These are phyloP conservation scores for Scutellaria baicalensis DNA, from an alignment of 257 asterid species.

Conservation along the genomic window DNA sequence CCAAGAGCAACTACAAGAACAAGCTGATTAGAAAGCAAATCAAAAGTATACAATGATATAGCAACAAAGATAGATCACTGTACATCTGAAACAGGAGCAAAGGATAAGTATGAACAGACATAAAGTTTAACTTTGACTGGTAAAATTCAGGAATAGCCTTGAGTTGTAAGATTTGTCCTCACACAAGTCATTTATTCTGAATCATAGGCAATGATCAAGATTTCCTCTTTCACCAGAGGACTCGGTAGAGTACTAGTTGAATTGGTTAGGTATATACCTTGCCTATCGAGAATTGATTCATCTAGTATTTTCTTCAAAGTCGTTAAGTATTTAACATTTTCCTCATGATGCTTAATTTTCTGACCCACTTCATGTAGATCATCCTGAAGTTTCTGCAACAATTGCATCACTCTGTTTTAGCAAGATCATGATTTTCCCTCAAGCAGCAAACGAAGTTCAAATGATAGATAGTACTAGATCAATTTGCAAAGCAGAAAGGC, in stretches of 20 bases:
- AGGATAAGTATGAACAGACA: not conserved
- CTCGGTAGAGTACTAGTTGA: not conserved
- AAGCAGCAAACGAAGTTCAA: slow-evolving; percentile 13
- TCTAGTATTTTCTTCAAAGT: slow-evolving; percentile 35
- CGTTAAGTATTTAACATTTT: slow-evolving; percentile 42
- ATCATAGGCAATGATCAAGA: not conserved
- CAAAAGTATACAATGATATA: not conserved
- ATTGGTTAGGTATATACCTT: slow-evolving; percentile 32
- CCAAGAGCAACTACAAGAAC: slow-evolving; percentile 45
- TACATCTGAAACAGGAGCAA: not conserved
- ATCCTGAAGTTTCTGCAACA: slow-evolving; percentile 59
- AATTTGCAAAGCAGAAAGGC: not conserved
- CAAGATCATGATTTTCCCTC: slow-evolving; percentile 5
- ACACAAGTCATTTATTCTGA: not conserved
- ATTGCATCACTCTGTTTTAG: not conserved
- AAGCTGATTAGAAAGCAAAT: slow-evolving; percentile 9
- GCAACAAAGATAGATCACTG: not conserved
- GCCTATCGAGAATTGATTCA: slow-evolving; percentile 42
- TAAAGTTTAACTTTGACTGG: not conserved
- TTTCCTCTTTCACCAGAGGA: not conserved
- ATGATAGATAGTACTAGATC: not conserved
- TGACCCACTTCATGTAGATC: slow-evolving; percentile 52
- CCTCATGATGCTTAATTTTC: slow-evolving; percentile 60
- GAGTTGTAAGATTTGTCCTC: not conserved
- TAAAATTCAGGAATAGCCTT: not conserved